Conservation (phyloP, 106 monocot genomes). For the Platanthera guangdongensis region DNA sequence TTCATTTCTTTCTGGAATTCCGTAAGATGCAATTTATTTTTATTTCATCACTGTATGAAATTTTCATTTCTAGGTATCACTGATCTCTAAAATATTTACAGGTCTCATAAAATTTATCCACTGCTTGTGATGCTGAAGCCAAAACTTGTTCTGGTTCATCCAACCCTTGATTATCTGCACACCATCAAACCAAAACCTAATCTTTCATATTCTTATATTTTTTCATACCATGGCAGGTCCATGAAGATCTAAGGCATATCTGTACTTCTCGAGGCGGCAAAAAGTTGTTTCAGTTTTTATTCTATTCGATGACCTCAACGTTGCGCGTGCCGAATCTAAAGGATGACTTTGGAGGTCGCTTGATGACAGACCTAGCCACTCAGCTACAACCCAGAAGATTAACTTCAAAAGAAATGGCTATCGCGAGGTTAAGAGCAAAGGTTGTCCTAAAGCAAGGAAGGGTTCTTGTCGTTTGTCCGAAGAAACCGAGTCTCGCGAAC, state of each 20-base stretch:
- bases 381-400: slow-evolving; percentile 37
- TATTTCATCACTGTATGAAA: not conserved
- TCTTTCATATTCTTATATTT: not conserved
- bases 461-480: slow-evolving; percentile 21
- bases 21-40: slow-evolving; percentile 25
- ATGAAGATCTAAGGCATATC: slow-evolving; percentile 28
- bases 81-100: slow-evolving; percentile 8
- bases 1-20: slow-evolving; percentile 82
- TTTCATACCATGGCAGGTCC: slow-evolving; percentile 30
- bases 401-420: slow-evolving; percentile 25
- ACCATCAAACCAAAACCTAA: not conserved
- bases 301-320: slow-evolving; percentile 29
- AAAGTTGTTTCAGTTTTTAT: slow-evolving; percentile 11
- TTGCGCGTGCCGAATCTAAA: slow-evolving; percentile 24
- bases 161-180: not conserved
- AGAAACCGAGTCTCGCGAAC: slow-evolving; percentile 7
- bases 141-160: slow-evolving; percentile 41
- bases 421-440: slow-evolving; percentile 41
- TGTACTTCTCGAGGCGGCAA: not conserved
- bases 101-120: slow-evolving; percentile 30
- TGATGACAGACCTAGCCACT: slow-evolving; percentile 34
- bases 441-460: slow-evolving; percentile 36
- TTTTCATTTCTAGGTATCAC: not conserved
- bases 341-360: slow-evolving; percentile 21
- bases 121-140: slow-evolving; percentile 40